Evolutionary conservation across 2,329 filamentous ascomycete species (phyloP), one percentile per base, ranked within the genome.

Genomic region (Xylaria arbuscula): DNA sequence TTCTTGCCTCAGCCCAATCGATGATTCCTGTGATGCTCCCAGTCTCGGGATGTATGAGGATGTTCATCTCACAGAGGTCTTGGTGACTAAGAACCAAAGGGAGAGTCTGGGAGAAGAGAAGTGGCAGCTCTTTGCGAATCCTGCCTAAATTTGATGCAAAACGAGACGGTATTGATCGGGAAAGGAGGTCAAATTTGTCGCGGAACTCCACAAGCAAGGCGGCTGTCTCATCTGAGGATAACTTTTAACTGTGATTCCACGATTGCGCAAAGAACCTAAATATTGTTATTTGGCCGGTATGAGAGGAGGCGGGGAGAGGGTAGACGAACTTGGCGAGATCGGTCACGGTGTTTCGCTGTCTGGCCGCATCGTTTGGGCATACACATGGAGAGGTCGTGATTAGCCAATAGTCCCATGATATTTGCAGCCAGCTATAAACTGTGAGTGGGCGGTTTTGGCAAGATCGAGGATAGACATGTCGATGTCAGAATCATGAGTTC

Each of bases 1-100:
- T 51, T 7, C 64, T 63, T 11, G 69, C 63, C 3, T 62, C 69
- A 34, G 66, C 47, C 70, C 69, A 72, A 45, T 71, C 70, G 32
- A 71, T 22, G 47, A 72, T 53, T n/a, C 69, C 69, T 6, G 66
- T 72, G n/a, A 72, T 66, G 5, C 38, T 62, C 1, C 69, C 66
- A n/a, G 51, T 66, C 10, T 38, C 36, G 15, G 64, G 47, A 34
- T 72, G 36, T 22, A 68, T 56, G 19, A 72, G 64, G 55, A 71
- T 69, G 34, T 71, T 68, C 57, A 68, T 66, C 62, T 72, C 67
- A 32, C 51, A 42, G 36, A 69, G 67, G 32, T 69, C 67, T 28
- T 47, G 13, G 54, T 69, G 67, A n/a, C n/a, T 63, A n/a, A 69
- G 62, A 28, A 66, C 62, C 22, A 69, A 17, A 28, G 62, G 59